Evolutionary conservation across 2,329 filamentous ascomycete species (phyloP).

Genomic region (Claviceps monticola): DNA sequence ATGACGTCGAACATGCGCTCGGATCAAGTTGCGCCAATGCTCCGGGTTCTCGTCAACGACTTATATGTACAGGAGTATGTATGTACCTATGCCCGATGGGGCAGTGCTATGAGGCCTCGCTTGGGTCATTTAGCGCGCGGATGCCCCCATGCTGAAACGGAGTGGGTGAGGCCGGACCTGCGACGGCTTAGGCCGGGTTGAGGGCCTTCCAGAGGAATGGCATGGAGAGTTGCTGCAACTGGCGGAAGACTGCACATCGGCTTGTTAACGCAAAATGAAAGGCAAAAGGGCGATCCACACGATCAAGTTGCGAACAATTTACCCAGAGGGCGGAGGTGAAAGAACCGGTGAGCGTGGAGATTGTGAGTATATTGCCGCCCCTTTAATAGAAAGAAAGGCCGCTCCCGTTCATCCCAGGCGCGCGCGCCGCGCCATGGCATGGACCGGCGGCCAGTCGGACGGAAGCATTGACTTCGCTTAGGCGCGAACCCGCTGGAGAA

Average conservation of each 20-base stretch:
- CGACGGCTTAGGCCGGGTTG: conserved; percentile 1
- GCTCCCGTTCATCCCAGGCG: neutral
- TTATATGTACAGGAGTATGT: no score
- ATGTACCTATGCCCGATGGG: neutral
- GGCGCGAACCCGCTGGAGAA: neutral
- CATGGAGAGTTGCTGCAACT: neutral
- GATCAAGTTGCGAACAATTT: neutral
- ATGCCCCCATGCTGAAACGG: neutral
- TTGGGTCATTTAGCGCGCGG: neutral
- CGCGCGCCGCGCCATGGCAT: neutral
- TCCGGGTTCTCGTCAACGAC: neutral
- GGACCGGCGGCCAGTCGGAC: neutral
- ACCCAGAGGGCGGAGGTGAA: neutral
- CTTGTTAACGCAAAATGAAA: neutral
- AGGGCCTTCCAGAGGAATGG: neutral
- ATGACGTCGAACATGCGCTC: neutral
- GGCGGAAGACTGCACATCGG: neutral
- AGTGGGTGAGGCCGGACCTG: neutral
- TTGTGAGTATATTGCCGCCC: neutral
- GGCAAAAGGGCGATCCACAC: neutral
- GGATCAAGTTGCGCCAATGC: neutral
- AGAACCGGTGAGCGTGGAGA: neutral
- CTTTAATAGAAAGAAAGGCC: neutral
- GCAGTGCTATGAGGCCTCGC: neutral
- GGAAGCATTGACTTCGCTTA: neutral